A percentile compares a stretch with the other conserved stretches of the same genome.
Conservation (phyloP, 345 rosid species). For the Trapa bicornis region DNA sequence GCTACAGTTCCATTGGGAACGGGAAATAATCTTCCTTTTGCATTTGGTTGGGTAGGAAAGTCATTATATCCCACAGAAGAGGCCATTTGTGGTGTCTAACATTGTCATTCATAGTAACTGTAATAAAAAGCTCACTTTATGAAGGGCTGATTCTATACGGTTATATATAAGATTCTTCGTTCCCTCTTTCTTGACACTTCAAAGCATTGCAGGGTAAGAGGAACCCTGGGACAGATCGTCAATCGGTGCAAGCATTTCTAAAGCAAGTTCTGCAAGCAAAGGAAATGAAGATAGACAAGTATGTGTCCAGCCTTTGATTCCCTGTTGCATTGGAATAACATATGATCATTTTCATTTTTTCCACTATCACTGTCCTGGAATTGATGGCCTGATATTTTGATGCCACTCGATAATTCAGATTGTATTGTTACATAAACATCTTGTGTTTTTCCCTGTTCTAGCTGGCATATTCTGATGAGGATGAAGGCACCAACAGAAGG, state of each 20-base stretch:
- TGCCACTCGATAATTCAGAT: not conserved
- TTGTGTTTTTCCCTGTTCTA: slow-evolving; percentile 12
- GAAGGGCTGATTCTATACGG: not conserved
- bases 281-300: slow-evolving; percentile 94
- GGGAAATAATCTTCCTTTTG: slow-evolving; percentile 90
- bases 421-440: not conserved
- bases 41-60: slow-evolving; percentile 79
- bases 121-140: not conserved
- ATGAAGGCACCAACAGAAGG: slow-evolving; percentile 62
- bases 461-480: slow-evolving; percentile 96
- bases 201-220: slow-evolving; percentile 59
- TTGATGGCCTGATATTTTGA: not conserved
- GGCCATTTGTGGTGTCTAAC: not conserved
- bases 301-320: not conserved
- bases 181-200: slow-evolving; percentile 5
- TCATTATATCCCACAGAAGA: not conserved
- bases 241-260: slow-evolving; percentile 48
- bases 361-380: not conserved
- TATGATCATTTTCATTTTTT: not conserved
- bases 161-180: not conserved
- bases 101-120: not conserved
- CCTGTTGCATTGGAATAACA: not conserved
- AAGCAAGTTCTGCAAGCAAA: slow-evolving; percentile 47
- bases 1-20: slow-evolving; percentile 96
- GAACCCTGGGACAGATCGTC: slow-evolving; percentile 70